Conservation (phyloP, 805 yeast genomes). For the baker's yeast (Saccharomyces cerevisiae) region DNA sequence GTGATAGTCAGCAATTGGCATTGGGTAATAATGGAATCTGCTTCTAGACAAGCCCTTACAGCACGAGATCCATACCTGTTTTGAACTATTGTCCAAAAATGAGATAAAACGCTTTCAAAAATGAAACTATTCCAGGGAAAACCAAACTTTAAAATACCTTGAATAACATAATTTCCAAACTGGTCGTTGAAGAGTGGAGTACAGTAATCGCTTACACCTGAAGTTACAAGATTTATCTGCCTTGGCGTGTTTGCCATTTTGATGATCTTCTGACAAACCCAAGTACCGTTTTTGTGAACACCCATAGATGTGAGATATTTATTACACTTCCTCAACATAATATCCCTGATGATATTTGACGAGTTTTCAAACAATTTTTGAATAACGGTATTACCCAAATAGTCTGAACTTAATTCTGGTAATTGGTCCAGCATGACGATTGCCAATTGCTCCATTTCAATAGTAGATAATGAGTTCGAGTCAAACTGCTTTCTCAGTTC, state of each 20-base stretch:
- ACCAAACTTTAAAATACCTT: conserved; percentile 86
- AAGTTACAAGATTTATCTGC: conserved; percentile 57
- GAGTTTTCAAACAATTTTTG: conserved; percentile 78
- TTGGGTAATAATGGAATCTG: conserved; percentile 48
- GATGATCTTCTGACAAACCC: conserved; percentile 97
- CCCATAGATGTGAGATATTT: conserved; percentile 87
- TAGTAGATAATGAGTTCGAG: conserved; percentile 40
- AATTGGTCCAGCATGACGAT: conserved; percentile 79
- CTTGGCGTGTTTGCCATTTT: conserved; percentile 57
- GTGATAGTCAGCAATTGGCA: conserved; percentile 70
- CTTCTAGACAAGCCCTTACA: conserved; percentile 84
- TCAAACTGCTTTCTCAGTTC: conserved; percentile 76
- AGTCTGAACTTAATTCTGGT: conserved; percentile 86
- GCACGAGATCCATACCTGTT: conserved; percentile 95
- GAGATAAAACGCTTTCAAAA: conserved; percentile 69
- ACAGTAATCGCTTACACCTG: conserved; percentile 68
- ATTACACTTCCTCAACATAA: conserved; percentile 68
- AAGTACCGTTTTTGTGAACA: conserved; percentile 94
- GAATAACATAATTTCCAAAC: conserved; percentile 93
- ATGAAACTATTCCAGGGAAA: conserved; percentile 84
- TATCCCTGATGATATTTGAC: conserved; percentile 61
- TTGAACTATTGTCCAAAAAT: conserved; percentile 72
- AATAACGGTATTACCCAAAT: conserved; percentile 90
- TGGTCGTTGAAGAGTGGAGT: conserved; percentile 87
- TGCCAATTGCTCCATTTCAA: conserved; percentile 74